Evolutionary conservation across 2,329 filamentous ascomycete species (phyloP).

Genomic region (Colletotrichum zoysiae): DNA sequence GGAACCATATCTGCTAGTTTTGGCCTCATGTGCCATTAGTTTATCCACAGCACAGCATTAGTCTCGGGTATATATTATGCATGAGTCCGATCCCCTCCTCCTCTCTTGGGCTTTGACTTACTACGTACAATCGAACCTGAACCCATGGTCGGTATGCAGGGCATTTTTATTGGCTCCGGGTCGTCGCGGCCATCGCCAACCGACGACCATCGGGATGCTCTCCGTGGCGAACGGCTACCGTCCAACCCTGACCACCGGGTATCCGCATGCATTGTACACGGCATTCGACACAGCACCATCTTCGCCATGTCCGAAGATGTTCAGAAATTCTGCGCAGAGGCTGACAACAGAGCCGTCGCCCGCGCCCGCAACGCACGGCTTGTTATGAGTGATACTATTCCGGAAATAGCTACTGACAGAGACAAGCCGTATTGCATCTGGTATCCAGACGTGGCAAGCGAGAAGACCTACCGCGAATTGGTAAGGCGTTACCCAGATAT

Average conservation of each 20-base stretch:
- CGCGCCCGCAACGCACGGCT: conserved; percentile 15
- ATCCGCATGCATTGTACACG: not conserved
- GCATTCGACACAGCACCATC: not conserved
- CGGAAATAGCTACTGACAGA: conserved; percentile 40
- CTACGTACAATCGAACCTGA: too few species aligned
- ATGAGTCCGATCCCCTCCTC: too few species aligned
- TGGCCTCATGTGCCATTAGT: too few species aligned
- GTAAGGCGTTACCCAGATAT: conserved; percentile 50
- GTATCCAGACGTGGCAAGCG: conserved; percentile 53
- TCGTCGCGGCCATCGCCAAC: conserved; percentile 2
- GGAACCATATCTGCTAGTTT: too few species aligned
- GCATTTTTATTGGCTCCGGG: too few species aligned
- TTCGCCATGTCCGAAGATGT: not conserved
- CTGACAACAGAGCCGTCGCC: not conserved
- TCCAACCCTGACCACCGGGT: not conserved
- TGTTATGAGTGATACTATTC: conserved; percentile 49
- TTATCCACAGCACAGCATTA: too few species aligned
- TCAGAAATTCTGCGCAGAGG: not conserved
- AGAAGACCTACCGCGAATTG: conserved; percentile 53
- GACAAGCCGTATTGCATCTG: conserved; percentile 56
- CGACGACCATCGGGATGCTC: not conserved
- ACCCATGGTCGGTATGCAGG: too few species aligned
- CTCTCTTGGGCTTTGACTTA: too few species aligned
- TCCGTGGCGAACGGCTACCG: not conserved
- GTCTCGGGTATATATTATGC: too few species aligned